phyloP scores from a whole-genome alignment of 1,284 basidiomycete species.

The Sporisorium graminicola region DNA sequence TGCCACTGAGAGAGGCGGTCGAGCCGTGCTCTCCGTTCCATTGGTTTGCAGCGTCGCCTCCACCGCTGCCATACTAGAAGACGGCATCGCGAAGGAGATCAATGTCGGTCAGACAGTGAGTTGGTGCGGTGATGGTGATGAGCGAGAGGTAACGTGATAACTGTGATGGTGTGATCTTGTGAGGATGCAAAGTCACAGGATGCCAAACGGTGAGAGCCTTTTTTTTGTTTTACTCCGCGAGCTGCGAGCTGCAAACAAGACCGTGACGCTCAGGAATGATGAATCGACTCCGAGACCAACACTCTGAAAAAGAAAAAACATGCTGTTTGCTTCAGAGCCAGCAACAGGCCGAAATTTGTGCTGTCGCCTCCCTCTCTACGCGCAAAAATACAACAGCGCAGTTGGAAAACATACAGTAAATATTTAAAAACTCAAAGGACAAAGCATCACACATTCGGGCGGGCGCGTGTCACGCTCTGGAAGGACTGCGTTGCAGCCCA shows the following conservation, averaged over 20 bases:
- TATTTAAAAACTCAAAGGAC: neutral
- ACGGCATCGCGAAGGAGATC: conserved; percentile 37
- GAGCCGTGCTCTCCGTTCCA: conserved; percentile 11
- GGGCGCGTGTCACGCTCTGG: neutral
- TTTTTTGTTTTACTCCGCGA: neutral
- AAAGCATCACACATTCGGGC: neutral
- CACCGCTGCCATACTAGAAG: conserved; percentile 49
- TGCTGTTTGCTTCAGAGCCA: neutral
- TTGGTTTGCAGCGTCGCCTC: conserved; percentile 43
- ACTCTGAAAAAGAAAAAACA: conserved; percentile 13
- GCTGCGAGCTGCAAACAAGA: too few relatives aligned
- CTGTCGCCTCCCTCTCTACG: neutral
- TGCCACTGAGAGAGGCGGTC: conserved; percentile 41
- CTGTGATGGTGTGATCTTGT: neutral
- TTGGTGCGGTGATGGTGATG: neutral
- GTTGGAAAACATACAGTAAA: too few relatives aligned
- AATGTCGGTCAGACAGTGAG: neutral
- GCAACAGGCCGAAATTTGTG: neutral
- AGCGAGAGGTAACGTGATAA: neutral
- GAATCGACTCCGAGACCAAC: conserved; percentile 23
- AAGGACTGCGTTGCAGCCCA: neutral
- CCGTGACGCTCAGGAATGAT: too few relatives aligned
- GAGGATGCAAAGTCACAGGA: neutral
- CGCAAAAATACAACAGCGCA: neutral
- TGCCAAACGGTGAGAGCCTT: neutral